These are phyloP conservation scores for Isabelozyma pseudorhagii DNA, from an alignment of 805 yeast genomes.

Conservation along the genomic window DNA sequence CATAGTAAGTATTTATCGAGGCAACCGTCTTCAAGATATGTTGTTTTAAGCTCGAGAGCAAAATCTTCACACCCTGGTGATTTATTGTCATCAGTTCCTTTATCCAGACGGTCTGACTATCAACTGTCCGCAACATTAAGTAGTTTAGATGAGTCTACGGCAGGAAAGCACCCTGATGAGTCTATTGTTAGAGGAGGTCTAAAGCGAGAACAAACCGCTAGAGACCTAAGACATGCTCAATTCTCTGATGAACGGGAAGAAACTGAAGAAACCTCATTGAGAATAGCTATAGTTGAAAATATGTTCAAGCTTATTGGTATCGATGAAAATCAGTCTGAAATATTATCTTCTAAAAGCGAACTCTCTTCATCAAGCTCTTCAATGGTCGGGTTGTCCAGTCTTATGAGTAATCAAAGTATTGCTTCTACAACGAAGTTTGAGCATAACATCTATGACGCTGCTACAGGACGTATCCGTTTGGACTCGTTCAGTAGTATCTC, in stretches of 20 bases:
- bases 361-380: slow-evolving; percentile 27
- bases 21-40: slow-evolving; percentile 30
- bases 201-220: slow-evolving; percentile 12
- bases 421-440: slow-evolving; percentile 3
- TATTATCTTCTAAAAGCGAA: slow-evolving; percentile 1
- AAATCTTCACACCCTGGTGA: slow-evolving; percentile 78
- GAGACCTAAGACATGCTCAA: slow-evolving; percentile 24
- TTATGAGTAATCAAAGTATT: slow-evolving; percentile 10
- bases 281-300: slow-evolving; percentile 67
- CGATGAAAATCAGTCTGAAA: slow-evolving; percentile 24
- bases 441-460: slow-evolving; percentile 14
- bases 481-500: slow-evolving; percentile 8
- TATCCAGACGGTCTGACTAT: slow-evolving; percentile 43
- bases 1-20: slow-evolving; percentile 4
- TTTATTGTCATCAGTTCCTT: slow-evolving; percentile 74
- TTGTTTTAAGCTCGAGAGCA: slow-evolving; percentile 48
- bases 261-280: slow-evolving; percentile 62
- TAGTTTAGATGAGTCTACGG: background rate
- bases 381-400: slow-evolving; percentile 22
- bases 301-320: slow-evolving; percentile 70
- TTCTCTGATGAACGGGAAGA: slow-evolving; percentile 62
- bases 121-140: slow-evolving; percentile 8
- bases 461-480: slow-evolving; percentile 9
- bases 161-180: background rate
- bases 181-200: background rate